Evolutionary conservation across 2,329 filamentous ascomycete species (phyloP), one percentile per base, ranked within the genome.

Genomic region (Pseudogymnoascus sp.): DNA sequence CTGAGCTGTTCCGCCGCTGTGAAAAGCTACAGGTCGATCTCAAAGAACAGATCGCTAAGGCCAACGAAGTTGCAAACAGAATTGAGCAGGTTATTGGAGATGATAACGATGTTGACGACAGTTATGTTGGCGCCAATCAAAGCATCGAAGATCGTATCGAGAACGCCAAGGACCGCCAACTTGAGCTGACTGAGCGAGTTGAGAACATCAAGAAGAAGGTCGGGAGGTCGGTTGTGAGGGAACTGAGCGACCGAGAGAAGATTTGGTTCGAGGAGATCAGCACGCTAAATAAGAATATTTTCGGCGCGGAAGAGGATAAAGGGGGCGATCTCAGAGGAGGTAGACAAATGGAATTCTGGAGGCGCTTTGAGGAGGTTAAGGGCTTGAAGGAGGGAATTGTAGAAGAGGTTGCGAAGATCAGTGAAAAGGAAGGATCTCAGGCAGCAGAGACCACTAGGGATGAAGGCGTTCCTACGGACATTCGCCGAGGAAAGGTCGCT

Each of bases 1-100:
- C 88, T 1, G 87, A 91, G 67, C 77, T 92, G 5, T 92, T 92
- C 74, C 79, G 86, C 25, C 81, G 86, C 60, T 90, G 88, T 64
- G 82, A 88, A 66, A 79, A 84, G 50, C 78, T 92, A 25, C 85
- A 87, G 67, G 76, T 79, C 16, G 88, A 92, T 69, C 78, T 92
- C 41, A 78, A 77, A 65, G 82, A 86, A 64, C 88, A 92, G 70
- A 81, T 92, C 22, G 76, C 75, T 63, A 85, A 86, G 66, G 86
- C 84, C 28, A 83, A 84, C 60, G 83, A 88, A 67, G 80, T 90
- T 39, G 84, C 84, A 69, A 76, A 78, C 38, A 83, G 84, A 66
- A 84, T 92, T 30, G 87, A 92, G 65, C 78, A 78, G 39, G 83
- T 90, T 62, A 84, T 81, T 5, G 84, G 84, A 3, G 79, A 81